phyloP scores from a whole-genome alignment of 164 flowering plant species.

The Annona cherimola region DNA sequence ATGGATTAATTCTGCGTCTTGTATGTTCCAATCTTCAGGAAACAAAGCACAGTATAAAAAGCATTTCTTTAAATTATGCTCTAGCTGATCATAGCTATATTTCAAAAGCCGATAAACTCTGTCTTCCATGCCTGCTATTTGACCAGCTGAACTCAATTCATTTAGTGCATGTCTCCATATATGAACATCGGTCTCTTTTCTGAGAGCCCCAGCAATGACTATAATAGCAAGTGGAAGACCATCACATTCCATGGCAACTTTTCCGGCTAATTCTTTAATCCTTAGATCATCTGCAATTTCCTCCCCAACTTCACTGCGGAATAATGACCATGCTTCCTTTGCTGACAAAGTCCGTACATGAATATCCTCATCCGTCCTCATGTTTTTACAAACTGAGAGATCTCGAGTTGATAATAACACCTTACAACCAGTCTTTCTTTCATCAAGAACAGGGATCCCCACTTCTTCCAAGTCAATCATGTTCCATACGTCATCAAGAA shows the following conservation, averaged over 20 bases:
- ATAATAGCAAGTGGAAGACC: constrained; percentile 3
- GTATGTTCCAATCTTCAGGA: background rate
- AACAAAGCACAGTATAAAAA: constrained; percentile 1
- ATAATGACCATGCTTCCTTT: background rate
- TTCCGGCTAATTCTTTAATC: background rate
- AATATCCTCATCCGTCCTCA: constrained; percentile 1
- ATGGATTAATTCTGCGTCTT: background rate
- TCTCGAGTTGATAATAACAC: background rate
- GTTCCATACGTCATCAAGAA: constrained; percentile 4
- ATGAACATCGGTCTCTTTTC: background rate
- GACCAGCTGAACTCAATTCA: background rate
- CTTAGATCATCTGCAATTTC: background rate
- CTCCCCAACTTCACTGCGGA: background rate
- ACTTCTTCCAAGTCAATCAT: background rate
- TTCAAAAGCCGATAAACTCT: background rate
- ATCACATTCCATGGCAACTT: background rate
- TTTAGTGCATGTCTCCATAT: background rate
- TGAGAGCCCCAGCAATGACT: background rate
- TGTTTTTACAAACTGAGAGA: background rate
- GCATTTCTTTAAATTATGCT: background rate
- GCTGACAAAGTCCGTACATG: background rate
- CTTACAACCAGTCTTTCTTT: constrained; percentile 1
- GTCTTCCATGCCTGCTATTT: background rate
- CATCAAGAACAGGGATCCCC: background rate
- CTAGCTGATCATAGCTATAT: background rate